Base-by-base conservation (phyloP, 2,329 filamentous ascomycete species). In the Annulohypoxylon truncatum region DNA sequence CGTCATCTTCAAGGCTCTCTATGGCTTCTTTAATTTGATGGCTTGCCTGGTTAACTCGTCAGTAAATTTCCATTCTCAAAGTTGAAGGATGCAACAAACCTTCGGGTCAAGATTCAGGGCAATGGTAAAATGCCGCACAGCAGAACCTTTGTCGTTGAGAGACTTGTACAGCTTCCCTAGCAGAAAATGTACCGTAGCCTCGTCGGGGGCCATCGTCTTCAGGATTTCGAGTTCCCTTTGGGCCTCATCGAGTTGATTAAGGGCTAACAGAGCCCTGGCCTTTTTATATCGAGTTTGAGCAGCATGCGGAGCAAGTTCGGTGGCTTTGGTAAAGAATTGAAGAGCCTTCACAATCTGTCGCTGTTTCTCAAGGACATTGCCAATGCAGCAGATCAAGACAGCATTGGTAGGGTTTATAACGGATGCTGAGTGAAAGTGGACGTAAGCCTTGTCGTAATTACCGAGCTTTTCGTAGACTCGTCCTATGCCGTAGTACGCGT, bases 21-120 rank as follows among this genome's bases (percentile, higher is more conserved):
- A 99, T 97, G 15, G 93, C 94, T 77, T 97, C 94, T 80, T 98
- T 99, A 80, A 99, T 97, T 78, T 94, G 91, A 68, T 92, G 91
- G 70, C 93, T 94, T 73, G 95, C 93, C 94, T 97, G 71, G 12
- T 57, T 15, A 5, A 22, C 24, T 55, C 10, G 24, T 77, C 72
- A 79, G 77, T 58, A 57, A 63, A 58, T 29, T 1, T 9, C 3
- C 29, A n/a, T 38, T 18, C 33, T 6, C 18, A 33, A 8, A 26
- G 20, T 12, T 12, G 35, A 44, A 18, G 1, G 12, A 12, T n/a
- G 4, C 33, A 48, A 77, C 84, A 77, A 83, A 96, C 95, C 90
- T 98, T 98, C 28, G 95, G 96, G 83, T 99, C 96, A 75, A 99
- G 82, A 79, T 97, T 97, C 75, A 98, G 83, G 15, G 96, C 96